Base-by-base conservation (phyloP, 345 rosid species). In the Euphorbia tirucalli region DNA sequence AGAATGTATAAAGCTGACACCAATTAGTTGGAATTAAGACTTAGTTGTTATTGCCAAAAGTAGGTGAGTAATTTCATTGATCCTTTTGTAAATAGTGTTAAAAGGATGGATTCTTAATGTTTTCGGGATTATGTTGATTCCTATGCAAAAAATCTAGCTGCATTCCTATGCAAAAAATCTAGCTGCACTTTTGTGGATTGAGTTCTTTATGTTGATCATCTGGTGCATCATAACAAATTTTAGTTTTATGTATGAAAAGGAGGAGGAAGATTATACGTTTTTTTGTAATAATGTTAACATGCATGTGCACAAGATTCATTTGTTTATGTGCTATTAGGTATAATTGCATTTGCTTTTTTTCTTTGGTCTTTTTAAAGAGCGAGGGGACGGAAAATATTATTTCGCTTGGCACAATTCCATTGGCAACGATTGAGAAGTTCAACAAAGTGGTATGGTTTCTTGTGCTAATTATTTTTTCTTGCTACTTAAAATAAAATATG, bases 351-450 rank as follows among this genome's bases (percentile, higher is more conserved):
- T 60, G 24, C 19, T 27, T 44, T 43, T 15, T 54, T 71, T 43
- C 58, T 79, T 27, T 74, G 78, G 18, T 50, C 35, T 74, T 81
- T 46, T 81, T 77, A 54, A 68, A 95, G 99, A 85, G 93, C 61
- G 96, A 92, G 75, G 96, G 88, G 59, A 88, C 93, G 37, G 81
- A 96, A 83, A 80, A 87, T 73, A 80, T 86, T 60, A 82, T 89
- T 77, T 81, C 87, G 27, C 88, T 90, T 37, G 99, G 97, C 68
- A 92, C 99, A 25, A 83, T 95, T 73, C 97, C 99, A 3, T 55
- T 95, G 68, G 86, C 82, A 67, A 75, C 96, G 60, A 92, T 95
- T 80, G 99, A 95, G 93, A 95, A 89, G 88, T 86, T 95, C 81
- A 82, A 71, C 86, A 92, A 92, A 89, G 69, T 83, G 83, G 99